Base-by-base conservation (phyloP, 495 filamentous ascomycete genomes). In the Parmelia sp. region DNA sequence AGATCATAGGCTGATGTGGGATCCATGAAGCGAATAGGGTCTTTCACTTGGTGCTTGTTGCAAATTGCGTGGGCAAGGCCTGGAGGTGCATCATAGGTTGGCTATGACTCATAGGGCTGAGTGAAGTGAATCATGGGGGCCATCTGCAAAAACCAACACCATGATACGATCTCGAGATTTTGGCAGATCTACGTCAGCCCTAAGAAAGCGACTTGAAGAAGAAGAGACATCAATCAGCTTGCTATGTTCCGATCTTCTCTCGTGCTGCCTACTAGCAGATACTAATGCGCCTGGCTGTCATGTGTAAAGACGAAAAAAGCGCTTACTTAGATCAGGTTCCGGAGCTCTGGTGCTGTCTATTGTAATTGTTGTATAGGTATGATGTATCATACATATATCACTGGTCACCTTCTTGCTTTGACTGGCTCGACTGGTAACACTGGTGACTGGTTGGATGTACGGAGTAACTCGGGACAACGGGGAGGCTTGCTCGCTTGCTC, bases 1-100 rank as follows among this genome's bases (percentile, higher is more conserved):
- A 68, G 71, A 51, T 78, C 66, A 58, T 83, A 83, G 25, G 77
- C 75, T 14, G 33, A 37, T 4, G 62, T 59, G 62, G 62, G 15
- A 21, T 64, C 62, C 11, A 64, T 33, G n/a, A 58, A 58, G 42
- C 62, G 62, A 19, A 36, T 42, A 29, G 31, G 21, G 6, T 6
- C 25, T 25, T 55, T 55, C 3, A 14, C 51, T 31, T 44, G 27
- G 19, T 56, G 23, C 35, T 59, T 17, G 23, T 14, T 40, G 55
- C 56, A 6, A 25, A 1, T 23, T 49, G 44, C 47, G 31, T 25
- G 23, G 29, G 57, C 25, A 57, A 56, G 19, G 56, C 44, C 40
- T 31, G 42, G 25, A 27, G 19, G 10, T 56, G 11, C 62, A 64
- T 64, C n/a, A n/a, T n/a, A n/a, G n/a, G 25, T 8, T 51, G 6